Evolutionary conservation across 2,329 filamentous ascomycete genomes (phyloP), one percentile per base, ranked within the genome.

Genomic region (Blastomyces parvus): DNA sequence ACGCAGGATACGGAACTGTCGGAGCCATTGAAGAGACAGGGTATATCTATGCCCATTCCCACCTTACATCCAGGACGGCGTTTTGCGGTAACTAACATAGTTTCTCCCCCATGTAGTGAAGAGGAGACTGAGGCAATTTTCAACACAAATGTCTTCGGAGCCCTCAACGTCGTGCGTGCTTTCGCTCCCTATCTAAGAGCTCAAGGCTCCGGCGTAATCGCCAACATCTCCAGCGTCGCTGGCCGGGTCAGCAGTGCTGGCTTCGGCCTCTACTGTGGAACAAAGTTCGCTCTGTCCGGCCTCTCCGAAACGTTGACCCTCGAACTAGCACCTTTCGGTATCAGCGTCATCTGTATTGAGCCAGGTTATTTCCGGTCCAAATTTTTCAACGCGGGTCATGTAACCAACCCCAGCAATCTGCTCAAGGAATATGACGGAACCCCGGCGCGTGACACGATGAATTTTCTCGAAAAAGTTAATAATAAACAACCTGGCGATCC

Each of bases 81-180:
- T 1, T 38, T 25, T 30, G 9, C 19, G 7, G 25, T 19, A 2
- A 38, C 33, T 57, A 57, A 57, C 33, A 19, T 11, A 5, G 22
- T 30, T 11, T 30, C 11, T 25, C 55, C 27, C 33, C 40, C 33
- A 57, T 22, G 19, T 38, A 67, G 64, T 13, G 50, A 65, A 3
- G 67, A 69, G 50, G 68, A 73, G 6, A 68, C 67, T 22, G 55
- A 67, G 8, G 65, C 63, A 27, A 68, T 74, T 46, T 77, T 78
- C 67, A 70, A 72, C 38, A 73, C 72, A 22, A 79, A 79, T 61
- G 67, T 73, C 6, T 75, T 78, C 58, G 76, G 75, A 0, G 69
- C 73, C 2, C 65, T 78, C 27, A 74, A 74, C 57, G 67, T 76
- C 8, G 73, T 72, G 30, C 70, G 74, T 30, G 74, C 74, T 0